These are phyloP conservation scores for Cyclospora cayetanensis DNA, from an alignment of 169 alveolate species.

Conservation along the genomic window DNA sequence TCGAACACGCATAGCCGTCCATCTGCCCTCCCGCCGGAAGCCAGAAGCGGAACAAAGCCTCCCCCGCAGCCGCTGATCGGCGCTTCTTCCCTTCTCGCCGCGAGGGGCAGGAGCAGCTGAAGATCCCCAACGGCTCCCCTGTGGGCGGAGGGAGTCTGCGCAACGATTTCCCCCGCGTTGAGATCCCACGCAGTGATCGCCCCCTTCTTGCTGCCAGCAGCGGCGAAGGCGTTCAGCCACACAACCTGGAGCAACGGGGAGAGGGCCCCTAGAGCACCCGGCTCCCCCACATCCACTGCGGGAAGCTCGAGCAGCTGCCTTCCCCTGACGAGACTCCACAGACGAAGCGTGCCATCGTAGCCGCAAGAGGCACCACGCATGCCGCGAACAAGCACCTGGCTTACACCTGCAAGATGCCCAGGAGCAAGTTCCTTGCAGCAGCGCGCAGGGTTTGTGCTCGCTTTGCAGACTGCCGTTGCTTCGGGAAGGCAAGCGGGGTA, in stretches of 20 bases:
- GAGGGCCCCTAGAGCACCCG: neutral
- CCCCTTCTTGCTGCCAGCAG: constrained; percentile 57
- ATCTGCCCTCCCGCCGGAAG: constrained; percentile 29
- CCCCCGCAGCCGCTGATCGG: constrained; percentile 21
- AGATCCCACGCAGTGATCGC: constrained; percentile 50
- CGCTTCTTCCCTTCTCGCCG: neutral
- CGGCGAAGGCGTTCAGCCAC: constrained; percentile 52
- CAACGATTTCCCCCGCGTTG: neutral
- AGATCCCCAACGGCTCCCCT: constrained; percentile 62
- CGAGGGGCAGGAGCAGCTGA: constrained; percentile 57
- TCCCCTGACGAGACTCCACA: constrained; percentile 13
- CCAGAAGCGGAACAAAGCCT: constrained; percentile 36
- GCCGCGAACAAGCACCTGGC: constrained; percentile 31
- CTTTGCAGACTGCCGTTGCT: neutral
- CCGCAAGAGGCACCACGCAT: constrained; percentile 41
- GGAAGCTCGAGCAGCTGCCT: neutral
- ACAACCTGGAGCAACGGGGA: constrained; percentile 40
- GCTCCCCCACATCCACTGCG: neutral
- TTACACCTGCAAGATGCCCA: constrained; percentile 34
- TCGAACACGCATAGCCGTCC: constrained; percentile 49
- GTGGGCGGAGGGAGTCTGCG: neutral
- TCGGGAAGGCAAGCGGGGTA: neutral
- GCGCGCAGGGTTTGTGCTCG: neutral
- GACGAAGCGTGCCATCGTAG: constrained; percentile 61
- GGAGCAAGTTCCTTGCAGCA: neutral